Evolutionary conservation across 371 early-diverging fungal genomes (phyloP).

Genomic region (Capillidium heterosporum): DNA sequence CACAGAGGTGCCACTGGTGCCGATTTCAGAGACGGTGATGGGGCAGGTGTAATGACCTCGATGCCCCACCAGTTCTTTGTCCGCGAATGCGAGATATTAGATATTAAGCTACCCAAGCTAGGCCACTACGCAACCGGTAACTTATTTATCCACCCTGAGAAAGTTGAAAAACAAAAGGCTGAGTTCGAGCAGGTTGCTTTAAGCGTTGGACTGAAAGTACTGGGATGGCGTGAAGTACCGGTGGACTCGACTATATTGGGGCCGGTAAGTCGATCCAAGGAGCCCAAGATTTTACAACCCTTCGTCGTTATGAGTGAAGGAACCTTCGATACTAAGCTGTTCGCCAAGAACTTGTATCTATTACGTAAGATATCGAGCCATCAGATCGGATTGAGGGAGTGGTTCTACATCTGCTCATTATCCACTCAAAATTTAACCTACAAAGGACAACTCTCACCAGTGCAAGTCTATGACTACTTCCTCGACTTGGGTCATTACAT

Average conservation of each 20-base stretch:
- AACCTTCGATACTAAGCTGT: constrained; percentile 43
- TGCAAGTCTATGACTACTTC: constrained; percentile 85
- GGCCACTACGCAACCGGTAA: constrained; percentile 91
- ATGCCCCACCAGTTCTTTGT: constrained; percentile 80
- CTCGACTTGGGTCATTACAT: constrained; percentile 63
- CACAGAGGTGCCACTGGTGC: constrained; percentile 87
- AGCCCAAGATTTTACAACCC: constrained; percentile 90
- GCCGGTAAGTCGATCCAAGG: constrained; percentile 66
- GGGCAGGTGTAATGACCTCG: constrained; percentile 80
- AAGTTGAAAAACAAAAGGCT: constrained; percentile 37
- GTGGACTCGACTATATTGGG: constrained; percentile 72
- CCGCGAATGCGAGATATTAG: constrained; percentile 17
- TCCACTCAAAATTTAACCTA: constrained; percentile 82
- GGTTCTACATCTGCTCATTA: constrained; percentile 93
- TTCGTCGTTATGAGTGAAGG: constrained; percentile 31
- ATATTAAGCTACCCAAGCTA: constrained; percentile 41
- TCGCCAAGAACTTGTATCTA: constrained; percentile 74
- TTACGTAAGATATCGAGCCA: constrained; percentile 80
- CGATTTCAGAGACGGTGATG: constrained; percentile 74
- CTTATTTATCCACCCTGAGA: constrained; percentile 55
- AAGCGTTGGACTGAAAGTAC: constrained; percentile 45
- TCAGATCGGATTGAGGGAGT: constrained; percentile 50
- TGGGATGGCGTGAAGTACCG: constrained; percentile 86
- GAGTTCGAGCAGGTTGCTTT: constrained; percentile 59
- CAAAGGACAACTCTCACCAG: constrained; percentile 87